Evolutionary conservation across 2,329 filamentous ascomycete genomes (phyloP).

Genomic region (Scedosporium minutisporum): DNA sequence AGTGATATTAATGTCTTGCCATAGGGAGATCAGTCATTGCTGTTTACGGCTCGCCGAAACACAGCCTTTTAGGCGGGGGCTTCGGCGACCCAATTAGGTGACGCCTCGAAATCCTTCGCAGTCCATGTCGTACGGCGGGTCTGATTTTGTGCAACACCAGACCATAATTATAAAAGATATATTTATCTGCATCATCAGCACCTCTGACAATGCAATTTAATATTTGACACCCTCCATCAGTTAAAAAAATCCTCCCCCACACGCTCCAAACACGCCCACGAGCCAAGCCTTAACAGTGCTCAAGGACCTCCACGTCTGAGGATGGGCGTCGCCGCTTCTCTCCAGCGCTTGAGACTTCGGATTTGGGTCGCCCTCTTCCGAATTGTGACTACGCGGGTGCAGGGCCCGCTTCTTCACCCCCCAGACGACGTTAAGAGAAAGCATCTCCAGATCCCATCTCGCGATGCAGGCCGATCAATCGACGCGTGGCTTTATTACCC

Average conservation of each 20-base stretch:
- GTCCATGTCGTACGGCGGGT: too few species aligned
- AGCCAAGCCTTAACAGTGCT: neutral
- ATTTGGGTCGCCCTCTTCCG: neutral
- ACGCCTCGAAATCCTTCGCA: neutral
- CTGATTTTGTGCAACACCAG: too few species aligned
- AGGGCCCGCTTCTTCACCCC: neutral
- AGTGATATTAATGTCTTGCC: neutral
- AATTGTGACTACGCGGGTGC: neutral
- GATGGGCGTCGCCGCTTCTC: neutral
- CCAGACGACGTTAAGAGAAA: slow-evolving; percentile 3
- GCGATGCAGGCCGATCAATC: slow-evolving; percentile 17
- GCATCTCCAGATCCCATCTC: slow-evolving; percentile 17
- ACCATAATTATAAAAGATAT: too few species aligned
- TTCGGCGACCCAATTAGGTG: neutral
- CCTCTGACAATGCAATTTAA: neutral
- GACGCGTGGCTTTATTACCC: slow-evolving; percentile 19
- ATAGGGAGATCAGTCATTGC: neutral
- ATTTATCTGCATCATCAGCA: too few species aligned
- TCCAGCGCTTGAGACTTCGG: neutral
- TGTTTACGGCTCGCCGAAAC: neutral
- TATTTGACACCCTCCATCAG: neutral
- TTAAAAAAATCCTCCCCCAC: neutral
- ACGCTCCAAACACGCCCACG: neutral
- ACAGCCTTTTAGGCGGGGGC: neutral
- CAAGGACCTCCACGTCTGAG: neutral